Evolutionary conservation across 2,329 filamentous ascomycete genomes (phyloP), one percentile per base, ranked within the genome.

Genomic region (Fusarium sp.): DNA sequence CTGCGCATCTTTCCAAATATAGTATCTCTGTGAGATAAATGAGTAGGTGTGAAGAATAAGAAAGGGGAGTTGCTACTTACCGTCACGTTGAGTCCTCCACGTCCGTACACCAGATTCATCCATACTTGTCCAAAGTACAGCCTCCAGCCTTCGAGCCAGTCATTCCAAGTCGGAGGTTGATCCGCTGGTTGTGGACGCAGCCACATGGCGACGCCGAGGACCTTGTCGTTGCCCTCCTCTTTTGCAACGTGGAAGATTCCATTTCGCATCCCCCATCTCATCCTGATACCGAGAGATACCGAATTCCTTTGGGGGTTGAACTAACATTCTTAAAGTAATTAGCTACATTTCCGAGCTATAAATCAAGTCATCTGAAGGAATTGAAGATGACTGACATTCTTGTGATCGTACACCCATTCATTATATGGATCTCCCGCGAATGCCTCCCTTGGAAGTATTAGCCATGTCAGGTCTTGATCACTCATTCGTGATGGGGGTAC

Each of bases 171-270:
- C 46, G 86, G 80, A 18, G 85, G 82, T 49, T 84, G 76, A 7
- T 78, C 80, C 1, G 82, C 77, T 0, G 81, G 80, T 16, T 83
- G 83, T 0, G 91, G 91, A 1, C 85, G 85, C 56, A 92, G 82
- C 91, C 91, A 94, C 87, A 92, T 92, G 61, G 90, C 88, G 25
- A 92, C 89, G 12, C 91, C 91, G 29, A 93, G 84, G 38, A 93
- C 85, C 61, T 86, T 85, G 43, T 83, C 80, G 53, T 76, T 79
- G 1, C 83, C 81, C 6, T 84, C 81, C 73, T 91, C 88, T 78
- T 90, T 91, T 12, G 90, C 90, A 63, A 93, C 89, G 71, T 91
- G 87, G 80, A 93, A 92, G 40, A 92, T 85, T 55, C 87, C 90
- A 75, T 91, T 89, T 55, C 86, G 84, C 77, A 93, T 91, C 27